Conservation (phyloP, 2,329 filamentous ascomycete species). For the Dactylellina sp. region DNA sequence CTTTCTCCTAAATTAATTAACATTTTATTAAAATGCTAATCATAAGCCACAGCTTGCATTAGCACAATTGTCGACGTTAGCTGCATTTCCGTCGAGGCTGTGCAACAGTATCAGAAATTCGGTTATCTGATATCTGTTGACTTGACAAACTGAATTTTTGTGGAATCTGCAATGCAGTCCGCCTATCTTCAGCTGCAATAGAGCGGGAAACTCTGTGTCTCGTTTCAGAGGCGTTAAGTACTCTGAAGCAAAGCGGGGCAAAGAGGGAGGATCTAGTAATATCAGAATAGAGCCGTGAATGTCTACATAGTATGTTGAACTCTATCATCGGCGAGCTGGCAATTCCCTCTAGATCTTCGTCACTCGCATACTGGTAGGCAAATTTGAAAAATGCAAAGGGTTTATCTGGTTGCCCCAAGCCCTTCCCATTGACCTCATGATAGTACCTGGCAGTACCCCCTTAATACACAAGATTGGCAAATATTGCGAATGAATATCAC, state of each 20-base stretch:
- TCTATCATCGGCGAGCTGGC: neutral
- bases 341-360: neutral
- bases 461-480: slow-evolving; percentile 1
- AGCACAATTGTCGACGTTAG: neutral
- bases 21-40: neutral
- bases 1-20: neutral
- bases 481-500: slow-evolving; percentile 1
- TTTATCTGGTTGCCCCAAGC: neutral
- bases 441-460: too few species aligned
- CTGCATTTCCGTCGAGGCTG: slow-evolving; percentile 1
- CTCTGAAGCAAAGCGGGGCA: neutral
- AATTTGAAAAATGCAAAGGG: too few species aligned
- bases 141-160: neutral
- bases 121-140: slow-evolving; percentile 19
- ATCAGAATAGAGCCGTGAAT: neutral
- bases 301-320: neutral
- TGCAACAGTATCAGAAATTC: slow-evolving; percentile 19
- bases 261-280: neutral
- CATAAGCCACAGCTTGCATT: neutral
- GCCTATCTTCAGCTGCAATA: slow-evolving; percentile 22
- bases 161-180: slow-evolving; percentile 25
- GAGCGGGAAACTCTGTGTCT: neutral
- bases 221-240: slow-evolving; percentile 1
- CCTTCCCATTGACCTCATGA: neutral
- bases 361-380: neutral